These are phyloP conservation scores for Hyphopichia khmerensis DNA, from an alignment of 1,139 yeast species.

Conservation along the genomic window DNA sequence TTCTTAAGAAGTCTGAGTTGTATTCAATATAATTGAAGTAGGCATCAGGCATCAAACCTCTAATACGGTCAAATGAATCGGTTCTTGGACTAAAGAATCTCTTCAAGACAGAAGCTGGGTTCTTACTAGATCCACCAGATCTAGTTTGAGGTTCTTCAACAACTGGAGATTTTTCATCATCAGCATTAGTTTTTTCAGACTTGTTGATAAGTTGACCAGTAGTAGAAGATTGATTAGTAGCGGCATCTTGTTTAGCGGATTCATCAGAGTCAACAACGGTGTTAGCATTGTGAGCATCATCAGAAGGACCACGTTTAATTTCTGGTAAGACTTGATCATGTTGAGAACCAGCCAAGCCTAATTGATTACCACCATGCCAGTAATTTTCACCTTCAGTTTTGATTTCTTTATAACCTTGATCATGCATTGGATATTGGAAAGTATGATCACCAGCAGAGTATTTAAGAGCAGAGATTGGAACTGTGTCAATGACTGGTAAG, in stretches of 20 bases:
- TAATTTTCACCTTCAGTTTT: conserved; percentile 51
- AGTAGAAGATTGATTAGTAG: conserved; percentile 17
- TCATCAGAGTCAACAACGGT: conserved; percentile 14
- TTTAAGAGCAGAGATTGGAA: conserved; percentile 72
- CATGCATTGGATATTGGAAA: conserved; percentile 53
- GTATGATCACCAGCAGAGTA: conserved; percentile 54
- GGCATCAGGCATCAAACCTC: conserved; percentile 37
- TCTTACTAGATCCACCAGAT: conserved; percentile 6
- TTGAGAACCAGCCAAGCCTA: conserved; percentile 28
- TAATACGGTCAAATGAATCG: conserved; percentile 38
- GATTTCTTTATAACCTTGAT: conserved; percentile 63
- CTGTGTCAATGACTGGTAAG: conserved; percentile 60
- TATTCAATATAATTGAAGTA: conserved; percentile 46
- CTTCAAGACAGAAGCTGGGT: conserved; percentile 28
- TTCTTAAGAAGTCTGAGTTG: conserved; percentile 37
- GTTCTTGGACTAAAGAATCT: conserved; percentile 42
- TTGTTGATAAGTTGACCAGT: conserved; percentile 6
- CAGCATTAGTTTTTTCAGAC: conserved; percentile 3
- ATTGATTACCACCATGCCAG: conserved; percentile 48
- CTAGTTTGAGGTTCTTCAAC: conserved; percentile 3
- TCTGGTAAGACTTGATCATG: conserved; percentile 26
- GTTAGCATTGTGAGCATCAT: conserved; percentile 7
- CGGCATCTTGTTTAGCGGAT: conserved; percentile 14
- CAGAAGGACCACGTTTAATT: conserved; percentile 3
- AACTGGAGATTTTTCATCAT: conserved; percentile 2